Base-by-base conservation (phyloP, 495 filamentous ascomycete species). In the Parathielavia appendiculata region DNA sequence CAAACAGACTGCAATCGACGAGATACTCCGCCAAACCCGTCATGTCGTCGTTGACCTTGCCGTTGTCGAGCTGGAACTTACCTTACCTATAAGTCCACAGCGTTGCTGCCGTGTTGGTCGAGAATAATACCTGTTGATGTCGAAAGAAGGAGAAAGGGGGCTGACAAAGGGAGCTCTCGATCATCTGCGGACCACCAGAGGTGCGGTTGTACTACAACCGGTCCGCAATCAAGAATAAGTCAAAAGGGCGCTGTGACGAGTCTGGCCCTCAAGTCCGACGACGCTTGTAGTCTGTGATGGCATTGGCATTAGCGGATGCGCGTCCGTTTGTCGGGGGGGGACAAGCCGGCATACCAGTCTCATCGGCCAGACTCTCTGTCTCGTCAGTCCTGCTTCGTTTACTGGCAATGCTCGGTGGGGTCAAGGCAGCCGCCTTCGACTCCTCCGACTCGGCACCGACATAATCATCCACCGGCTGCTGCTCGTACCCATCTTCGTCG, bases 251-350 rank as follows among this genome's bases (percentile, higher is more conserved):
- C 51, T 53, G 59, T 41, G 39, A 7, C 5, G 61, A 63, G 40
- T 51, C 60, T 22, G 47, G 38, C 60, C 44, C 60, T 78, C 63
- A 77, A 62, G 74, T 73, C 56, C 76, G 76, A 73, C 71, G 76
- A 71, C 76, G 76, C 75, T 79, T 79, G 76, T 72, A 52, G 58
- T 75, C 76, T 79, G 61, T 19, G 9, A 13, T 17, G 3, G 7
- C 22, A 8, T 16, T 17, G 3, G 5, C 51, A 44, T 78, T 57
- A 76, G 73, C 47, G 50, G 19, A 40, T 1, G 53, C 39, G 54
- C 23, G 14, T 16, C 36, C 39, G 14, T 16, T 54, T 44, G n/a
- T 13, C n/a, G n/a, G n/a, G 40, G 41, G 4, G n/a, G n/a, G 23
- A 36, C 0, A 52, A 6, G 1, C 34, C 0, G 26, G 46, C 73